Evolutionary conservation across 1,139 yeast species (phyloP).

Genomic region (Saccharomyces pastorianus): DNA sequence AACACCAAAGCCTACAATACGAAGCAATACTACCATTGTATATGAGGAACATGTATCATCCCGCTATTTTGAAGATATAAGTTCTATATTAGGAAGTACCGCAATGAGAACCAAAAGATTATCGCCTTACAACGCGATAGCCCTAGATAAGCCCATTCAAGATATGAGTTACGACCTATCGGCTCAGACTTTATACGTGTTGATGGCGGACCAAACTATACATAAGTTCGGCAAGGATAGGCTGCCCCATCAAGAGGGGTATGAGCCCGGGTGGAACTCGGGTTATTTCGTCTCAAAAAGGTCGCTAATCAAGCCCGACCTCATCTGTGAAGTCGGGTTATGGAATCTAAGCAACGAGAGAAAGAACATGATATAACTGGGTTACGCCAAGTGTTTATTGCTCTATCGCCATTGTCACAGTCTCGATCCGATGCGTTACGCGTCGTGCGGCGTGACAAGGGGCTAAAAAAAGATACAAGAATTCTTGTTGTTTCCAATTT

Average conservation of each 20-base stretch:
- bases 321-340: background rate
- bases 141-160: background rate
- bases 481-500: background rate
- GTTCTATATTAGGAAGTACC: background rate
- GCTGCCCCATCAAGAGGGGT: background rate
- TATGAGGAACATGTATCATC: background rate
- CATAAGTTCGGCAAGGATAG: background rate
- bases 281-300: background rate
- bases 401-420: too few species aligned
- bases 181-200: background rate
- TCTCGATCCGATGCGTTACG: background rate
- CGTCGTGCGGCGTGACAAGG: constrained; percentile 1
- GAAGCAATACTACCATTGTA: background rate
- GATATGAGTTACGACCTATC: background rate
- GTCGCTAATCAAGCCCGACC: background rate
- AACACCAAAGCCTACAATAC: background rate
- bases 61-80: background rate
- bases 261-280: background rate
- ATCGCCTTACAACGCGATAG: background rate
- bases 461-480: constrained; percentile 1
- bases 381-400: background rate
- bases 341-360: background rate
- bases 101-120: background rate
- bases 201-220: background rate
- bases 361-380: background rate